A percentile compares a stretch with the other conserved stretches of the same genome.
Evolutionary conservation across 1,284 basidiomycete genomes (phyloP).

Genomic region (Ceratobasidium sp.): DNA sequence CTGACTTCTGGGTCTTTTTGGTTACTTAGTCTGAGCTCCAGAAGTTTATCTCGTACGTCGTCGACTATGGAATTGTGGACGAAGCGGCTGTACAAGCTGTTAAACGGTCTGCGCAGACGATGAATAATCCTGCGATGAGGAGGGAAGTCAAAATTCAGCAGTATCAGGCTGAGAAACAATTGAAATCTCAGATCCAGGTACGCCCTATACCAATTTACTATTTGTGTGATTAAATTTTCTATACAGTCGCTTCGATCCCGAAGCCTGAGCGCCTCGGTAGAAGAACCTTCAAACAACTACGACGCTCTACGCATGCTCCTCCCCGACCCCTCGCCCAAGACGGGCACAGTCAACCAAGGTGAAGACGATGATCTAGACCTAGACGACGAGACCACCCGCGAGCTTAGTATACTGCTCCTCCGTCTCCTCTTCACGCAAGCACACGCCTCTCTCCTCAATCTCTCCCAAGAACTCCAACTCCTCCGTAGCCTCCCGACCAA

Average conservation of each 20-base stretch:
- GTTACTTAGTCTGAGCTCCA: conserved; percentile 68
- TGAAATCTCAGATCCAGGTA: conserved; percentile 78
- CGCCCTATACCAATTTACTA: conserved; percentile 47
- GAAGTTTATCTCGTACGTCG: conserved; percentile 69
- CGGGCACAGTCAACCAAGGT: conserved; percentile 49
- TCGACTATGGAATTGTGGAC: conserved; percentile 75
- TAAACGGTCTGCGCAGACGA: conserved; percentile 60
- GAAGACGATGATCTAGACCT: conserved; percentile 70
- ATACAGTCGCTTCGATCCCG: conserved; percentile 65
- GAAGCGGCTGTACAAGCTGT: conserved; percentile 2
- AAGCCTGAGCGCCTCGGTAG: conserved; percentile 55
- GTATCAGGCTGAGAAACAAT: conserved; percentile 85
- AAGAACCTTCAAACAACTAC: conserved; percentile 49
- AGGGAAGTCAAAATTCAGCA: conserved; percentile 91
- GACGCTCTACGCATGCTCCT: conserved; percentile 38
- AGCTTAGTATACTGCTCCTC: conserved; percentile 77
- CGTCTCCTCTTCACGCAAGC: conserved; percentile 81
- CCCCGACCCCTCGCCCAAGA: conserved; percentile 9
- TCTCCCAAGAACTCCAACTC: conserved; percentile 77
- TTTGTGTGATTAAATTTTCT: conserved; percentile 18
- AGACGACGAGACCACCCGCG: conserved; percentile 73
- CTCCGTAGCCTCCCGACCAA: conserved; percentile 69
- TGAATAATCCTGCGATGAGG: conserved; percentile 75
- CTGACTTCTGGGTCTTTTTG: conserved; percentile 16
- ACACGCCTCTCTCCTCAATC: conserved; percentile 57